phyloP scores from a whole-genome alignment of 192 early-diverging fungal genomes.

The Coemansia sp. region DNA sequence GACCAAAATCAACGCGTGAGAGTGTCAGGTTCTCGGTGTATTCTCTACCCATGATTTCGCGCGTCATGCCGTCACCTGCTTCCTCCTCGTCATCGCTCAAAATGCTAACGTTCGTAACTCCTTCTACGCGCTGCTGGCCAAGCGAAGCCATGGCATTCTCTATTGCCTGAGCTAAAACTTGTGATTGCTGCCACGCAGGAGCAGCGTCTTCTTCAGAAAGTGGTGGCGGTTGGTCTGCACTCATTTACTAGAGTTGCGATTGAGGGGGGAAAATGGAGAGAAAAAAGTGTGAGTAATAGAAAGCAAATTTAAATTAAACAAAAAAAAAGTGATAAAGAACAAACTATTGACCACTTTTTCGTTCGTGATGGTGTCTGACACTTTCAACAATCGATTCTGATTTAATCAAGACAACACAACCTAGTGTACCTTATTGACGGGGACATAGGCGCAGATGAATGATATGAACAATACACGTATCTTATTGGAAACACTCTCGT shows the following conservation, averaged over 20 bases:
- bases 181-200: neutral
- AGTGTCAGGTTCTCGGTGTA: slow-evolving; percentile 18
- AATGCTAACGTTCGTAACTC: neutral
- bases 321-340: neutral
- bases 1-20: slow-evolving; percentile 35
- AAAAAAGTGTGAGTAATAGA: too few species aligned
- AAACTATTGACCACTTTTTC: neutral
- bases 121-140: neutral
- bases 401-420: too few species aligned
- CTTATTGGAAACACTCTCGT: too few species aligned
- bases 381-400: too few species aligned
- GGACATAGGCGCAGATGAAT: too few species aligned
- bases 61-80: slow-evolving; percentile 17
- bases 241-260: neutral
- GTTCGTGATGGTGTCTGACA: too few species aligned
- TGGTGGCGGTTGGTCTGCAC: neutral
- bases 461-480: too few species aligned
- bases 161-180: slow-evolving; percentile 10
- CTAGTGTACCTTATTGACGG: too few species aligned
- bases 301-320: too few species aligned
- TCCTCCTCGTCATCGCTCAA: slow-evolving; percentile 6
- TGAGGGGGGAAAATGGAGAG: too few species aligned
- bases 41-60: slow-evolving; percentile 28
- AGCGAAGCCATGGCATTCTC: slow-evolving; percentile 11
- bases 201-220: neutral